Evolutionary conservation across 176 grass and related monocot species (phyloP).

Genomic region (Hyparrhenia diplandra): DNA sequence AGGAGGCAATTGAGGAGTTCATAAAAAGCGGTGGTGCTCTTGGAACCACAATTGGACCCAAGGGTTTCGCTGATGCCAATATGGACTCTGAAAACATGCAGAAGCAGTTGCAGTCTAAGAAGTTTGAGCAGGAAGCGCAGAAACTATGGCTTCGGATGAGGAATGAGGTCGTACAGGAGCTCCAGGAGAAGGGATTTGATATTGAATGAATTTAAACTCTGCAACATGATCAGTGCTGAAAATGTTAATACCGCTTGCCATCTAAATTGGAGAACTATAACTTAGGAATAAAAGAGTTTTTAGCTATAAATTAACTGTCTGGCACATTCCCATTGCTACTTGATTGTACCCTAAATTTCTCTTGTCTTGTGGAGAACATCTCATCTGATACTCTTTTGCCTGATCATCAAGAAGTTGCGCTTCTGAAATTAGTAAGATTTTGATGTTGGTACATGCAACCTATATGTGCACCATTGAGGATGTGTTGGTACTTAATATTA

Average conservation of each 20-base stretch:
- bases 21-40: slow-evolving; percentile 67
- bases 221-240: no score
- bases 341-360: not conserved
- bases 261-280: not conserved
- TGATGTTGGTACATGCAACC: not conserved
- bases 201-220: slow-evolving; percentile 55
- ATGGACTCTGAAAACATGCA: slow-evolving; percentile 77
- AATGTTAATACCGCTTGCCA: not conserved
- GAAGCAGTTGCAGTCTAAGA: slow-evolving; percentile 73
- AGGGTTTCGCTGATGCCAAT: slow-evolving; percentile 67
- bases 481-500: not conserved
- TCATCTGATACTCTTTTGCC: not conserved
- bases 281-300: not conserved
- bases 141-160: slow-evolving; percentile 88
- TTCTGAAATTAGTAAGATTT: not conserved
- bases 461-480: not conserved
- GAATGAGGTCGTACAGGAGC: slow-evolving; percentile 77
- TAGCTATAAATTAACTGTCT: not conserved
- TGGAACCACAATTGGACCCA: slow-evolving; percentile 75
- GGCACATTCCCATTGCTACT: not conserved
- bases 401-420: not conserved
- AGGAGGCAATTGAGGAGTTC: slow-evolving; percentile 81
- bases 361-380: no score
- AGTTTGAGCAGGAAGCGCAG: slow-evolving; percentile 77
- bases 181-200: slow-evolving; percentile 85